Base-by-base conservation (phyloP, 179 eudicot genomes). In the Silene vulgaris region DNA sequence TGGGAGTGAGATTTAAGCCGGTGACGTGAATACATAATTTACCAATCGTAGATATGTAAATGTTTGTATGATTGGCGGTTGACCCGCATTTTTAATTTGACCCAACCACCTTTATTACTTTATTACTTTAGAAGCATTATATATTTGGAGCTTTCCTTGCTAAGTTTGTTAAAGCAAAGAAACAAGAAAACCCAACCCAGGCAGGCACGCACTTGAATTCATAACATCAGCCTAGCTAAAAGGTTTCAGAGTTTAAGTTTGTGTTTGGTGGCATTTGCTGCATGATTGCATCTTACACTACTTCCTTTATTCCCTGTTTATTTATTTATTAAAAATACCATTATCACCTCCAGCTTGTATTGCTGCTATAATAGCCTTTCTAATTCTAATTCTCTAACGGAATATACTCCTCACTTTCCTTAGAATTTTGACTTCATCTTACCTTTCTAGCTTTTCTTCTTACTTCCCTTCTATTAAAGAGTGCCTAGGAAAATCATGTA, bases 61-160 rank as follows among this genome's bases (percentile, higher is more conserved):
- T 56, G 66, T 45, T 5, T 23, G 50, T 69, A 76, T 75, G 54
- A 83, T 77, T 69, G 63, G 70, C 71, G 52, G 70, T 83, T 86
- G 85, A 80, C 85, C 80, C 77, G 54, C 85, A 65, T 67, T 77
- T 32, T 77, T 59, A 79, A 37, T 65, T 32, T 32, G 5, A 32
- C 77, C 83, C 77, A 48, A 67, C 74, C 73, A 28, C 5, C 20
- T 73, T 56, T 73, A 9, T 56, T 8, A 20, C 20, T 73, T 56
- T 73, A 9, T 56, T 8, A 20, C 54, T 75, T 75, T 75, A 65
- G 26, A 68, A 71, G 84, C 75, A 76, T 32, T 86, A 85, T 84
- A 86, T 76, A 84, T 81, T 88, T 79, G 84, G 86, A 79, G 79
- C 72, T 76, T 79, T 79, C 82, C 80, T 80, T 76, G 70, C 79